Evolutionary conservation across 2,329 filamentous ascomycete genomes (phyloP), one percentile per base, ranked within the genome.

Genomic region (Monilinia polystroma): DNA sequence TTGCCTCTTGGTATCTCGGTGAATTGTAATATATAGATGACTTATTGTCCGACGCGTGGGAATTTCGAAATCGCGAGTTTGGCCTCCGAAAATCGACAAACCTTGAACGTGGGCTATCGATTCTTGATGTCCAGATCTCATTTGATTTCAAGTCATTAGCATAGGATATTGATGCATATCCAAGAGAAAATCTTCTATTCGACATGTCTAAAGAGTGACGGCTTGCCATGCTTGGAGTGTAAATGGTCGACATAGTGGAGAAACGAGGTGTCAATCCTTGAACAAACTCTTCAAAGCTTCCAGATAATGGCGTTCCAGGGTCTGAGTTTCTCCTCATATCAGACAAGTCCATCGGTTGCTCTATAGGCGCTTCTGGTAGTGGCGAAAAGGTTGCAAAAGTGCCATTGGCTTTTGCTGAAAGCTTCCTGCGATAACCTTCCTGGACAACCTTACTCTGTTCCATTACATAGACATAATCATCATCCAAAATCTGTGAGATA

Each of bases 401-500:
- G 1, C 84, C 82, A 6, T 75, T 76, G 29, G 72, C 69, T 32
- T 80, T 77, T 20, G 76, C 75, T 29, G 83, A 81, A 6, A 94
- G 76, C 2, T 85, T 80, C 54, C 79, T 80, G 32, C 85, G 83
- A 68, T 85, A 84, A 0, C 93, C 94, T 71, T 90, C 81, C 72
- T 93, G 86, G 0, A 90, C 83, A 0, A 97, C 80, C 0, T 75
- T 76, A 0, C 91, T 90, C 14, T 87, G 79, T 43, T 94, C 89
- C 75, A 98, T 80, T 14, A 97, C 84, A 71, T 93, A 96, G 0
- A 96, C 84, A 69, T 89, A 93, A 70, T 98, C 93, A 0, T 87
- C 77, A 0, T 86, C 79, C 5, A 79, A 76, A 12, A 98, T 94
- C 71, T 94, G 90, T 0, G 86, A 84, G 43, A 95, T 84, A 70